Conservation (phyloP, 2,329 filamentous ascomycete genomes). For the Exophiala xenobiotica region DNA sequence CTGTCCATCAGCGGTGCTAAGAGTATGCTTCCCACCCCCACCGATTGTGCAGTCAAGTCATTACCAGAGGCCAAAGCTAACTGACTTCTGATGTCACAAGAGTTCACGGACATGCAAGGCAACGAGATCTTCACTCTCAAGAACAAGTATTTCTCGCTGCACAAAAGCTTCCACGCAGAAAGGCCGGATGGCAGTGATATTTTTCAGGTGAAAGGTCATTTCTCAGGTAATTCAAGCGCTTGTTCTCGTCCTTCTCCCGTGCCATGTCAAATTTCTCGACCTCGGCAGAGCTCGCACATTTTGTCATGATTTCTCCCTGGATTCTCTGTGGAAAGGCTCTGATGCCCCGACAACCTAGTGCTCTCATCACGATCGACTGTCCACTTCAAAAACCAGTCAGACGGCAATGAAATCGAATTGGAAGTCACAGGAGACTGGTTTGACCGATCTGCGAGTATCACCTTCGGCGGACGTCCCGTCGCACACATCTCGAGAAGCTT, state of each 20-base stretch:
- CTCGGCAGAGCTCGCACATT: not conserved
- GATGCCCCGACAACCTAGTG: not conserved
- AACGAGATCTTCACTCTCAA: slow-evolving; percentile 13
- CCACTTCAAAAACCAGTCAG: slow-evolving; percentile 32
- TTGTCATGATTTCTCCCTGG: too few relatives aligned
- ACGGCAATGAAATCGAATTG: not conserved
- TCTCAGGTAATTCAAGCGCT: slow-evolving; percentile 34
- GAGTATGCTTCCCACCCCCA: not conserved
- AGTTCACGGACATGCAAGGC: slow-evolving; percentile 8
- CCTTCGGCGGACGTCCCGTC: slow-evolving; percentile 53
- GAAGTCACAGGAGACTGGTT: slow-evolving; percentile 62
- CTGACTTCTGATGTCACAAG: not conserved
- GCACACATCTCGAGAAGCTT: slow-evolving; percentile 61
- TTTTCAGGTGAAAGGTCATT: slow-evolving; percentile 57
- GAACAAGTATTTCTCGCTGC: slow-evolving; percentile 8
- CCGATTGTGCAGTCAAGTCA: not conserved
- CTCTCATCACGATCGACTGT: slow-evolving; percentile 42
- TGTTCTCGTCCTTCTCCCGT: not conserved
- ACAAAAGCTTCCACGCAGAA: slow-evolving; percentile 33
- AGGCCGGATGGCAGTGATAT: slow-evolving; percentile 48
- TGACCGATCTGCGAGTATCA: slow-evolving; percentile 59
- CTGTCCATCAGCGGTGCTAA: not conserved
- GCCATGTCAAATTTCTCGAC: too few relatives aligned
- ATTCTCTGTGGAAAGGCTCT: too few relatives aligned
- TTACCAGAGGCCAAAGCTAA: too few relatives aligned